Evolutionary conservation across 768 basidiomycete genomes (phyloP).

Genomic region (Podaxis pistillaris): DNA sequence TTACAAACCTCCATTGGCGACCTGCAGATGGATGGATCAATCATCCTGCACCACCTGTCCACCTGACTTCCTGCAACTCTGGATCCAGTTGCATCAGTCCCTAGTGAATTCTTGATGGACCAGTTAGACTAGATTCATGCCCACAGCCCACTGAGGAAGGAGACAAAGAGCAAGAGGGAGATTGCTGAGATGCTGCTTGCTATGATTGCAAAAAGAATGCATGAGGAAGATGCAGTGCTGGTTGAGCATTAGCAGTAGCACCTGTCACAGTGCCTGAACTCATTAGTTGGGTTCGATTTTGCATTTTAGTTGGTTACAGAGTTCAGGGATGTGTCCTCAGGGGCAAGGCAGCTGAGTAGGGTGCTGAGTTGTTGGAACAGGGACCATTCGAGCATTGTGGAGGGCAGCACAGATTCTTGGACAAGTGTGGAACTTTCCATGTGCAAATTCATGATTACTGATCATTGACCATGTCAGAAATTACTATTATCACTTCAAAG

Average conservation of each 20-base stretch:
- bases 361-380: conserved; percentile 69
- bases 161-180: conserved; percentile 75
- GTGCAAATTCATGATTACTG: background rate
- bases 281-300: conserved; percentile 87
- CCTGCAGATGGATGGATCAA: conserved; percentile 52
- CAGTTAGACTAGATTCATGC: conserved; percentile 82
- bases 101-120: conserved; percentile 75
- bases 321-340: conserved; percentile 83
- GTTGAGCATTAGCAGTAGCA: conserved; percentile 90
- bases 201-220: conserved; percentile 79
- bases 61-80: conserved; percentile 82
- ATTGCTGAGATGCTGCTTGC: conserved; percentile 62
- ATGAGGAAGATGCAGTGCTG: conserved; percentile 80
- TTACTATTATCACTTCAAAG: conserved; percentile 83
- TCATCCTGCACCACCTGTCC: conserved; percentile 54
- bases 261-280: conserved; percentile 66
- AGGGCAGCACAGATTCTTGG: conserved; percentile 78
- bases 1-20: conserved; percentile 83
- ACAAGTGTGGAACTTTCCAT: conserved; percentile 56
- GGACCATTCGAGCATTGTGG: conserved; percentile 86
- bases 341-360: conserved; percentile 80
- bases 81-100: conserved; percentile 73
- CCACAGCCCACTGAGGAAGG: conserved; percentile 71
- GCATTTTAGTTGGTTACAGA: conserved; percentile 94
- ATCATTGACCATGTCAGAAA: conserved; percentile 47